These are phyloP conservation scores for Ceratopteris richardii DNA, from an alignment of 75 land plant genomes.

Conservation along the genomic window DNA sequence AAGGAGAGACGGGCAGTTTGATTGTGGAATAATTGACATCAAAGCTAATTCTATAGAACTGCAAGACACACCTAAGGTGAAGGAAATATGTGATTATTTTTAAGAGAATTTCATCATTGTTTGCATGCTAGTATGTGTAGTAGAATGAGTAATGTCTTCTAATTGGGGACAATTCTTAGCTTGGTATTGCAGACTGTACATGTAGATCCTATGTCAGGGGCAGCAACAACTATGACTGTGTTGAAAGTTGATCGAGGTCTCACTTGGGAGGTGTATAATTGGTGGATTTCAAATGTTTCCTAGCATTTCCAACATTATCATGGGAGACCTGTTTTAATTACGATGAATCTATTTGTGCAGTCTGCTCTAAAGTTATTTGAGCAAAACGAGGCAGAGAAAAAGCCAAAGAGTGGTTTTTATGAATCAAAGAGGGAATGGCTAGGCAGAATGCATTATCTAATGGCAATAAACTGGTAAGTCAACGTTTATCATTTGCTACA, in stretches of 20 bases:
- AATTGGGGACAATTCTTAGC: too few relatives aligned
- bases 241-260: constrained; percentile 80
- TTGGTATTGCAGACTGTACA: constrained; percentile 66
- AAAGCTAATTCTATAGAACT: constrained; percentile 64
- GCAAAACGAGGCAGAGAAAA: constrained; percentile 38
- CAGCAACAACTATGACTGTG: constrained; percentile 67
- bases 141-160: too few relatives aligned
- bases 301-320: too few relatives aligned
- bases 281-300: too few relatives aligned
- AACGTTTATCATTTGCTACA: too few relatives aligned
- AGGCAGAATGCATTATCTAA: constrained; percentile 68
- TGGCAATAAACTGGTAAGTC: constrained; percentile 74
- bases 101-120: too few relatives aligned
- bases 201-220: constrained; percentile 83
- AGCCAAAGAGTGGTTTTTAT: constrained; percentile 63
- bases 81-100: constrained; percentile 1
- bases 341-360: constrained; percentile 20
- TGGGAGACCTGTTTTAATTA: too few relatives aligned
- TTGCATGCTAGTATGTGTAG: too few relatives aligned
- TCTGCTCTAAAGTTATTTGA: constrained; percentile 51
- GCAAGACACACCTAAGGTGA: constrained; percentile 68
- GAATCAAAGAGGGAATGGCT: constrained; percentile 91
- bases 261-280: constrained; percentile 64
- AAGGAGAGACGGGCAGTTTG: constrained; percentile 83
- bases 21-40: constrained; percentile 93